Evolutionary conservation across 2,329 filamentous ascomycete species (phyloP).

Genomic region (Paramyrothecium roridum): DNA sequence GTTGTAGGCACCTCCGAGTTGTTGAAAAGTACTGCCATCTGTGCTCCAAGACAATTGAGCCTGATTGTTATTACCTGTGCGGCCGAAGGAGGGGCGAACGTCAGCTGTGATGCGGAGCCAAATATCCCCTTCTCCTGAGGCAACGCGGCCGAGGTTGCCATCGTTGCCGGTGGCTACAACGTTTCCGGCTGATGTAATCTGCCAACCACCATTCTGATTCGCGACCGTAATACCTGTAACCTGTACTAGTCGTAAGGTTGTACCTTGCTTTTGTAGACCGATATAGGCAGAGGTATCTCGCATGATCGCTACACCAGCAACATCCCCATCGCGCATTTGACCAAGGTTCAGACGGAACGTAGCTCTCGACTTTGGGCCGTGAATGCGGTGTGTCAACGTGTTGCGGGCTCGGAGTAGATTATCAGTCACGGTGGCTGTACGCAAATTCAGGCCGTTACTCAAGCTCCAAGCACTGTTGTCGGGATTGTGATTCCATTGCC

Average conservation of each 20-base stretch:
- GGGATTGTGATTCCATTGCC: conserved; percentile 62
- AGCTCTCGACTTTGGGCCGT: conserved; percentile 36
- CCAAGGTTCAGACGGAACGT: conserved; percentile 47
- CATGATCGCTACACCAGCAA: conserved; percentile 47
- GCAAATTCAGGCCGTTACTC: conserved; percentile 33
- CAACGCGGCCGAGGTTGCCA: conserved; percentile 2
- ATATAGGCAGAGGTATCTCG: conserved; percentile 51
- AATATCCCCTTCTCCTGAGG: conserved; percentile 6
- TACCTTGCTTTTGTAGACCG: conserved; percentile 37
- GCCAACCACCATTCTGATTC: conserved; percentile 17
- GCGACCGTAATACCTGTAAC: conserved; percentile 21
- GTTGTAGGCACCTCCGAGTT: conserved; percentile 28
- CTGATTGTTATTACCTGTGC: conserved; percentile 15
- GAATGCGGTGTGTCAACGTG: conserved; percentile 42
- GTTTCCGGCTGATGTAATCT: conserved; percentile 22
- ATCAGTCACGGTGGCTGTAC: conserved; percentile 45
- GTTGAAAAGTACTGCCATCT: conserved; percentile 34
- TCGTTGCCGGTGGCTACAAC: neutral
- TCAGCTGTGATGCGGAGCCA: conserved; percentile 18
- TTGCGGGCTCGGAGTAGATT: conserved; percentile 45
- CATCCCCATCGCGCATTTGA: conserved; percentile 47
- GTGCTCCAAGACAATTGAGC: conserved; percentile 34
- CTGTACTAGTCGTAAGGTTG: conserved; percentile 19
- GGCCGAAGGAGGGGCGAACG: conserved; percentile 9
- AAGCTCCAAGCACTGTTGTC: conserved; percentile 44